phyloP scores from a whole-genome alignment of 192 early-diverging fungal species.

The Umbelopsis isabellina region DNA sequence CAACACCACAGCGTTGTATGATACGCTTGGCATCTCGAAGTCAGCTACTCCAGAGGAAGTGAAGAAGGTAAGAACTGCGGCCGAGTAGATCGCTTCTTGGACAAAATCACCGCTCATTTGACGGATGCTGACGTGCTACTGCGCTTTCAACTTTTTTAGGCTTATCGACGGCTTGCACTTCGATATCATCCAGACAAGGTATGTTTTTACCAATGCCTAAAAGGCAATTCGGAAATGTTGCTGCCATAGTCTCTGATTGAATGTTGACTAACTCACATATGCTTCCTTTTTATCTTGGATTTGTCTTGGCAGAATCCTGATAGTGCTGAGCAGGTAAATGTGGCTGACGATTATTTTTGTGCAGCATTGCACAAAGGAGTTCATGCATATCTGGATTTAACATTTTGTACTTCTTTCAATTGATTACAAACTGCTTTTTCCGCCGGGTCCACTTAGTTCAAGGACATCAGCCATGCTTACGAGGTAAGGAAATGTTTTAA shows the following conservation, averaged over 20 bases:
- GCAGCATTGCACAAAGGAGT: too few relatives aligned
- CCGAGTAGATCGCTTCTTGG: neutral
- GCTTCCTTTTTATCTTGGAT: neutral
- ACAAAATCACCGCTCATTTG: neutral
- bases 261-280: neutral
- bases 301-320: conserved; percentile 33
- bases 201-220: conserved; percentile 7
- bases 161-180: conserved; percentile 55
- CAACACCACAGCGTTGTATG: conserved; percentile 57
- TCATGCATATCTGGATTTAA: neutral
- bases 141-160: conserved; percentile 22
- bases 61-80: conserved; percentile 44
- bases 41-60: conserved; percentile 58
- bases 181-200: conserved; percentile 74
- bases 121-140: neutral
- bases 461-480: conserved; percentile 85
- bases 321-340: conserved; percentile 41
- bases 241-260: neutral
- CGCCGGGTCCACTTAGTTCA: conserved; percentile 59
- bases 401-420: neutral
- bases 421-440: conserved; percentile 13
- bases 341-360: neutral
- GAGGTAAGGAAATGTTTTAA: conserved; percentile 57
- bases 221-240: neutral
- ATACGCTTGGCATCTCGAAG: conserved; percentile 52